phyloP scores from a whole-genome alignment of 768 basidiomycete species.

The Kwoniella sp. region DNA sequence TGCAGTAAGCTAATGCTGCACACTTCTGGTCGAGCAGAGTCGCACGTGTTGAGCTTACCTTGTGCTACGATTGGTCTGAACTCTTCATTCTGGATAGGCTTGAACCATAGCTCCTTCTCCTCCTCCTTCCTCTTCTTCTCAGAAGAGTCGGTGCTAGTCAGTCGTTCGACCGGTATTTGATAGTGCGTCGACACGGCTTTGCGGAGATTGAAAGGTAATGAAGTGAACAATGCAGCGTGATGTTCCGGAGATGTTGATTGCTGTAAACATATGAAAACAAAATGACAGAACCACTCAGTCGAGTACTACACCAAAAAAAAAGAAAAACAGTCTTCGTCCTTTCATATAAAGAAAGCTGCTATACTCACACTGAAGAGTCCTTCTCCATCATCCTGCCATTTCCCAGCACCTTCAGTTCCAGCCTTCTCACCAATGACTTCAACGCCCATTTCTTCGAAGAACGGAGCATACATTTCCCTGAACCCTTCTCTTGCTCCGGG shows the following conservation, averaged over 20 bases:
- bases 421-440: constrained; percentile 7
- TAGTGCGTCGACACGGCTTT: constrained; percentile 11
- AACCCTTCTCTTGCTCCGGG: constrained; percentile 72
- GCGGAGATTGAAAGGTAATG: constrained; percentile 72
- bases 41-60: too few relatives aligned
- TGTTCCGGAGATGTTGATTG: constrained; percentile 75
- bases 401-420: background rate
- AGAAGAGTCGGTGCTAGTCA: background rate
- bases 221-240: constrained; percentile 71
- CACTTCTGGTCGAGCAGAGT: too few relatives aligned
- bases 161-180: background rate
- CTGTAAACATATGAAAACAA: too few relatives aligned
- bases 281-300: too few relatives aligned
- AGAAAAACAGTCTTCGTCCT: too few relatives aligned
- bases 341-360: background rate
- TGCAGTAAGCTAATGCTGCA: too few relatives aligned
- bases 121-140: constrained; percentile 53
- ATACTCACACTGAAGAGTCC: constrained; percentile 22
- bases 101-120: constrained; percentile 74
- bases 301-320: too few relatives aligned
- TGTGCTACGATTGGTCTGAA: constrained; percentile 54
- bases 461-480: constrained; percentile 73
- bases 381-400: constrained; percentile 33
- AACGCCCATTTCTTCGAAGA: constrained; percentile 60
- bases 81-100: constrained; percentile 48